These are phyloP conservation scores for Aspergillus ochraceus DNA, from an alignment of 2,329 filamentous ascomycete genomes.

Conservation along the genomic window DNA sequence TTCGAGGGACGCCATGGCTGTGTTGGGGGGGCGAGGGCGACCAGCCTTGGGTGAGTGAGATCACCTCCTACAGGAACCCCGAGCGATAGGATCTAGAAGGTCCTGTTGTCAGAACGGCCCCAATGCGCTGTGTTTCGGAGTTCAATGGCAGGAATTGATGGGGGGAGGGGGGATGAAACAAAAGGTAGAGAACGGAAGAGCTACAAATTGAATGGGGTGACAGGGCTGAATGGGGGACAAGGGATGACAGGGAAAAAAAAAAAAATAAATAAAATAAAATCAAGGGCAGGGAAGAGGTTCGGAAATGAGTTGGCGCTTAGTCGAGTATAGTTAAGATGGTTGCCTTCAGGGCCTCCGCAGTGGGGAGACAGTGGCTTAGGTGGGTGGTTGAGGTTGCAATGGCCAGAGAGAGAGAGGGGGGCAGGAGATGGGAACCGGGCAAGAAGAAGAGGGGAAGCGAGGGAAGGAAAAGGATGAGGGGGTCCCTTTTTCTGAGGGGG, in stretches of 20 bases:
- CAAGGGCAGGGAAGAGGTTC: background rate
- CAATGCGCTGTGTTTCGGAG: background rate
- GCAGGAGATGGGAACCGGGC: background rate
- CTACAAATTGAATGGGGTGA: background rate
- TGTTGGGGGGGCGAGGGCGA: conserved; percentile 8
- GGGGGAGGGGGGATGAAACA: background rate
- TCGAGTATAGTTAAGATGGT: conserved; percentile 3
- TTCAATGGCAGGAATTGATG: background rate
- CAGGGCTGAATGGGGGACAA: background rate
- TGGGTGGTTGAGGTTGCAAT: background rate
- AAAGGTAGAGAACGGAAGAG: conserved; percentile 1
- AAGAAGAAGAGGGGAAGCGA: background rate
- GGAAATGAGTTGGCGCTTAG: conserved; percentile 6
- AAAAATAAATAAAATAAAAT: background rate
- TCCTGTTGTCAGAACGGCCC: conserved; percentile 5
- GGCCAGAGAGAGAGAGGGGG: background rate
- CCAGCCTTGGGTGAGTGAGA: conserved; percentile 16
- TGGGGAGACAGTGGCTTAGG: background rate
- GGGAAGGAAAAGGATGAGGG: background rate
- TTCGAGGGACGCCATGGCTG: conserved; percentile 32
- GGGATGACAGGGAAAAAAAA: background rate
- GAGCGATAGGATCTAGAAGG: conserved; percentile 7
- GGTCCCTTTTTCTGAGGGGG: no score
- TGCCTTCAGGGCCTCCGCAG: conserved; percentile 12
- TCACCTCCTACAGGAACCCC: conserved; percentile 18